Evolutionary conservation across 805 yeast genomes (phyloP).

Genomic region (Saccharomycopsis babjevae): DNA sequence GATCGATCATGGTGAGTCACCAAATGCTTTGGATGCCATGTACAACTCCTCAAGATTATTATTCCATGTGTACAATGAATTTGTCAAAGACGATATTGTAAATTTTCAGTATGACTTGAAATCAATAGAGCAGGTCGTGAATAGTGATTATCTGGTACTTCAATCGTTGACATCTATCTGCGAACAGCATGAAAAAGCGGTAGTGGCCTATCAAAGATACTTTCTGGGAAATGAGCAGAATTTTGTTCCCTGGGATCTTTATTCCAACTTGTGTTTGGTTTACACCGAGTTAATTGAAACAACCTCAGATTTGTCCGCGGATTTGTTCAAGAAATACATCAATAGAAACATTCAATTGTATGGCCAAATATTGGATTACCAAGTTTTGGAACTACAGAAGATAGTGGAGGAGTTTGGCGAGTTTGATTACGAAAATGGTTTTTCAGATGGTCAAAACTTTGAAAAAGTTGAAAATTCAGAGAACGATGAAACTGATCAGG

Average conservation of each 20-base stretch:
- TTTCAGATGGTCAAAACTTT: not conserved
- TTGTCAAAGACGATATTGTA: constrained; percentile 38
- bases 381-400: constrained; percentile 12
- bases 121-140: constrained; percentile 22
- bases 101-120: constrained; percentile 25
- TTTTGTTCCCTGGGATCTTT: constrained; percentile 16
- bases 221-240: not conserved
- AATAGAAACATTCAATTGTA: constrained; percentile 8
- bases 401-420: constrained; percentile 1
- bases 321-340: constrained; percentile 3
- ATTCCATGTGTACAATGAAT: constrained; percentile 47
- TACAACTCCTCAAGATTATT: constrained; percentile 53
- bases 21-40: constrained; percentile 33
- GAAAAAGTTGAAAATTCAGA: not conserved
- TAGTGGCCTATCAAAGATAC: not conserved
- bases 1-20: constrained; percentile 1
- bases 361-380: constrained; percentile 8
- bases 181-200: constrained; percentile 8
- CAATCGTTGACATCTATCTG: constrained; percentile 7
- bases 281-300: constrained; percentile 17
- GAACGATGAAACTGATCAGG: constrained; percentile 7
- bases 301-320: not conserved
- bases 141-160: constrained; percentile 8
- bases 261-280: constrained; percentile 16
- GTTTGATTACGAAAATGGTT: not conserved